phyloP scores from a whole-genome alignment of 2,329 filamentous ascomycete species.

The Colletotrichum filicis region DNA sequence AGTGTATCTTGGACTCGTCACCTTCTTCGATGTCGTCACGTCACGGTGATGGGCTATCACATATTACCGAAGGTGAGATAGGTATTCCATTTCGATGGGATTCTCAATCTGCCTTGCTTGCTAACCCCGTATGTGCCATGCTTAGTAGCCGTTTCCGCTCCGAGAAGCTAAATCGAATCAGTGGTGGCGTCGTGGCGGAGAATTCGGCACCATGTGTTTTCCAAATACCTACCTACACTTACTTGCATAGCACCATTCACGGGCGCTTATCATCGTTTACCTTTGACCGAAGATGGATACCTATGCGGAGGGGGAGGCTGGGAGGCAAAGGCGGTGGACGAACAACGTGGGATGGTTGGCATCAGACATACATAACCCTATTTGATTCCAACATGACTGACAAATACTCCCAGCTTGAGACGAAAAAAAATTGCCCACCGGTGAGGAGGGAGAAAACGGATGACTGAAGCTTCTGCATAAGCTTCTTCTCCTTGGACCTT shows the following conservation, averaged over 20 bases:
- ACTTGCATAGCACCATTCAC: not conserved
- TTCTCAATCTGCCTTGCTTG: not conserved
- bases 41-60: not conserved
- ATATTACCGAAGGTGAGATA: not conserved
- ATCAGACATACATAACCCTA: not conserved
- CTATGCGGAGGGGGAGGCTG: not conserved
- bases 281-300: not conserved
- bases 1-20: not conserved
- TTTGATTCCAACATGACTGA: not conserved
- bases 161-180: not conserved
- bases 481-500: no score
- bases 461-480: constrained; percentile 5
- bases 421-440: not conserved
- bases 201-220: not conserved
- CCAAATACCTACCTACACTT: not conserved
- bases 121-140: not conserved
- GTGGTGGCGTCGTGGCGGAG: not conserved
- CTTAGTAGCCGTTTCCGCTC: not conserved
- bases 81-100: not conserved
- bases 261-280: not conserved
- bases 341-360: not conserved
- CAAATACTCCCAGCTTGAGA: not conserved
- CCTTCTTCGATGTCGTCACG: not conserved
- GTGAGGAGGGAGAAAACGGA: not conserved
- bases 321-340: not conserved